A percentile compares a stretch with the other conserved stretches of the same genome.
Conservation (phyloP, 345 rosid species). For the Crucihimalaya himalaica region DNA sequence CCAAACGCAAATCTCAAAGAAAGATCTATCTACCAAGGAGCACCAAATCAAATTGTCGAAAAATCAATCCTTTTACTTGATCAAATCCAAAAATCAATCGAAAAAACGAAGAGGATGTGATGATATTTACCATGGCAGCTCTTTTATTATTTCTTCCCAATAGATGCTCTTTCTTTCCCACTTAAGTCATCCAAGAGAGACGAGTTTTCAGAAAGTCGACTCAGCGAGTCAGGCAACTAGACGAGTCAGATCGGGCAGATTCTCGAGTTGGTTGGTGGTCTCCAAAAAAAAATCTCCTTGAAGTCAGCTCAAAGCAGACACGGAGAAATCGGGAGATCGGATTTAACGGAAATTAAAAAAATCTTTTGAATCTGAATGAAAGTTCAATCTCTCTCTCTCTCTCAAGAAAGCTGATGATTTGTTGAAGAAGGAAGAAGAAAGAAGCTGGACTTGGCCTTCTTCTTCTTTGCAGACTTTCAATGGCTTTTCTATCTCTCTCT, state of each 20-base stretch:
- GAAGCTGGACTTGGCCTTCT: slow-evolving; percentile 35
- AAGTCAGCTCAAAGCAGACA: slow-evolving; percentile 28
- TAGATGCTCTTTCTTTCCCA: slow-evolving; percentile 27
- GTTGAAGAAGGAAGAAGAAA: slow-evolving; percentile 16
- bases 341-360: not conserved
- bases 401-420: not conserved
- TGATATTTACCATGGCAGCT: slow-evolving; percentile 47
- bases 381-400: not conserved
- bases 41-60: not conserved
- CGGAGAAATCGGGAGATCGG: slow-evolving; percentile 23
- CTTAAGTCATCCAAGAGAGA: slow-evolving; percentile 42
- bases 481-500: slow-evolving; percentile 32
- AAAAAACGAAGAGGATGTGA: not conserved
- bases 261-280: slow-evolving; percentile 28
- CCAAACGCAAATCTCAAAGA: slow-evolving; percentile 14
- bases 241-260: slow-evolving; percentile 38
- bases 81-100: not conserved
- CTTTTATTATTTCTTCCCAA: not conserved
- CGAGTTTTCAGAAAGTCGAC: slow-evolving; percentile 15
- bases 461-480: slow-evolving; percentile 37
- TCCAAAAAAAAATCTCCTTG: not conserved
- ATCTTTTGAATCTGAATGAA: slow-evolving; percentile 28
- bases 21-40: slow-evolving; percentile 7
- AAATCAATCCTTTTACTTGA: not conserved
- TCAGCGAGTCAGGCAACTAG: slow-evolving; percentile 26